phyloP scores from a whole-genome alignment of 306 rosid species.

The Gleditsia sinensis region DNA sequence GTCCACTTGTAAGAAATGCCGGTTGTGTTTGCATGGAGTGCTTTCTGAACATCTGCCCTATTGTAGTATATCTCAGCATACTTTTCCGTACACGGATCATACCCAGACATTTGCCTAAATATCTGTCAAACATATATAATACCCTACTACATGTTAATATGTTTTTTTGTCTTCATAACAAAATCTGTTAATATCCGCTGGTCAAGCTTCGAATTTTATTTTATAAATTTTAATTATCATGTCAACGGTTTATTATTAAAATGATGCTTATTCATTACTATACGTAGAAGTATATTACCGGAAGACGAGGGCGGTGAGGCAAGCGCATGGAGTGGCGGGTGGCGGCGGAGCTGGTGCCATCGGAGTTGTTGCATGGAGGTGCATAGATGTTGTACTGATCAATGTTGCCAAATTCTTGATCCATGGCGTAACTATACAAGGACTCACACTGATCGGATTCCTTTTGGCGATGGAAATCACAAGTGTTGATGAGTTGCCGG shows the following conservation, averaged over 20 bases:
- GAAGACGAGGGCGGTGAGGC: conserved; percentile 71
- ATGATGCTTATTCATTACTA: no score
- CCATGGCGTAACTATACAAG: conserved; percentile 88
- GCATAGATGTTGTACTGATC: conserved; percentile 97
- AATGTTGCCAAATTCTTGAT: conserved; percentile 87
- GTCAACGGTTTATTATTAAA: no score
- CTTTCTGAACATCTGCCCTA: conserved; percentile 87
- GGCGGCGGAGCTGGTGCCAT: conserved; percentile 51
- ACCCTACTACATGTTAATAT: no score
- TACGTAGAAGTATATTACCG: no score
- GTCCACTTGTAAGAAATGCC: conserved; percentile 90
- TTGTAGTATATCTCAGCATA: conserved; percentile 92
- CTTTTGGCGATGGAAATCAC: conserved; percentile 79
- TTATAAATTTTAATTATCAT: no score
- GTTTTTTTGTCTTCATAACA: no score
- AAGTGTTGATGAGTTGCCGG: conserved; percentile 67
- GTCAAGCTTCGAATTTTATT: no score
- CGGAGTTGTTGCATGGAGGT: conserved; percentile 86
- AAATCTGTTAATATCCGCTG: no score
- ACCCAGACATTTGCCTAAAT: conserved; percentile 64
- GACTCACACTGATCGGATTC: conserved; percentile 85
- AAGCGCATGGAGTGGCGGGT: conserved; percentile 63
- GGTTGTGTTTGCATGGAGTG: conserved; percentile 87
- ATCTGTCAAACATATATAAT: no score
- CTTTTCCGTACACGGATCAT: conserved; percentile 95